A percentile compares a stretch with the other conserved stretches of the same genome.
These are phyloP conservation scores for Tylopilus felleus DNA, from an alignment of 768 basidiomycete species.

Conservation along the genomic window DNA sequence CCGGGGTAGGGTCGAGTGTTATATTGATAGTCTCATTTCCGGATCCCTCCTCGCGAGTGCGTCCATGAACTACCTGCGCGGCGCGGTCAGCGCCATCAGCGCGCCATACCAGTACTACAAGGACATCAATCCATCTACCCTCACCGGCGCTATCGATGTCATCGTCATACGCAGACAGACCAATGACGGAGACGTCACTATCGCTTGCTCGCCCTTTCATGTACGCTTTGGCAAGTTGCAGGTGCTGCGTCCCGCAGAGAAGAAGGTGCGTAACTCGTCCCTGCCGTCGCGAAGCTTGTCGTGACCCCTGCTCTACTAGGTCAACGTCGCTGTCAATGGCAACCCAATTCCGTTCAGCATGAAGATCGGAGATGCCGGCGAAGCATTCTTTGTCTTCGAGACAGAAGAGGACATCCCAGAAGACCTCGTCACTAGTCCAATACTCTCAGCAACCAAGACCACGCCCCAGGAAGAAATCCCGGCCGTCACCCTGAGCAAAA, in stretches of 20 bases:
- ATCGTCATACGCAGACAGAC: conserved; percentile 83
- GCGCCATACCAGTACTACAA: conserved; percentile 90
- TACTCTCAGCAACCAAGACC: conserved; percentile 61
- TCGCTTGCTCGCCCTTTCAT: conserved; percentile 94
- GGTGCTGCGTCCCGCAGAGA: conserved; percentile 89
- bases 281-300: background rate
- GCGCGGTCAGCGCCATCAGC: conserved; percentile 80
- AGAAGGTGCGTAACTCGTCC: conserved; percentile 55
- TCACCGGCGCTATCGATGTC: conserved; percentile 98
- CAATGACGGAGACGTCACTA: conserved; percentile 58
- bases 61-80: conserved; percentile 85
- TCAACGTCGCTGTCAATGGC: conserved; percentile 86
- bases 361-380: conserved; percentile 99
- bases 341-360: conserved; percentile 86
- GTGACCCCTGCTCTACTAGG: conserved; percentile 44
- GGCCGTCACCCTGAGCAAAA: conserved; percentile 16
- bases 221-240: conserved; percentile 98
- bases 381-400: conserved; percentile 98
- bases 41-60: background rate
- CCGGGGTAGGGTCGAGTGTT: background rate
- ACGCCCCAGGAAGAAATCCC: conserved; percentile 30
- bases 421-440: conserved; percentile 90
- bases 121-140: conserved; percentile 93
- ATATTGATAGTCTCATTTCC: background rate
- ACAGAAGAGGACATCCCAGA: conserved; percentile 92